phyloP scores from a whole-genome alignment of 2,329 filamentous ascomycete species.

The Dothiorella sarmentorum region DNA sequence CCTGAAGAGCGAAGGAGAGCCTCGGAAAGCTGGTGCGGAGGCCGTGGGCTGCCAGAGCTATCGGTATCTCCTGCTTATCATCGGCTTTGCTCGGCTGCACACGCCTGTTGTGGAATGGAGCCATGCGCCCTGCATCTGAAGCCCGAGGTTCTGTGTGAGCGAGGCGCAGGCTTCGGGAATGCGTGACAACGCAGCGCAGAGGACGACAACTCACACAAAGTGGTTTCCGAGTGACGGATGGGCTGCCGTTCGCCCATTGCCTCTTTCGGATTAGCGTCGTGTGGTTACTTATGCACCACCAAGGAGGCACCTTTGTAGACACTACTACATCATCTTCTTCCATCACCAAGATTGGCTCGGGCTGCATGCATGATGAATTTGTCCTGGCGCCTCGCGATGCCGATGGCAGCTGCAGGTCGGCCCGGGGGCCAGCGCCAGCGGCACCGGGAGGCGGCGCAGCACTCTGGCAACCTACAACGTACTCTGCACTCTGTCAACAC shows the following conservation, averaged over 20 bases:
- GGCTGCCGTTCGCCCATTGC: no score
- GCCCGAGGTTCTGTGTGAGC: no score
- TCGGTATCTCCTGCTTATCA: constrained; percentile 10
- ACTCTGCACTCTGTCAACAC: neutral
- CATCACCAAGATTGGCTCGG: no score
- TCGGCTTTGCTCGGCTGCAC: constrained; percentile 11
- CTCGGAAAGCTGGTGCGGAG: neutral
- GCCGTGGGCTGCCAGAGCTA: neutral
- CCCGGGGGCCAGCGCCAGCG: neutral
- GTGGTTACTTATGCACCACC: no score
- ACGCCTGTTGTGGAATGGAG: neutral
- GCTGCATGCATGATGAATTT: neutral
- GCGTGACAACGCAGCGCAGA: neutral
- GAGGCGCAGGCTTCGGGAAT: neutral
- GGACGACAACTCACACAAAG: neutral
- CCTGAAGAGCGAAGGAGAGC: neutral
- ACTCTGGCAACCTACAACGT: neutral
- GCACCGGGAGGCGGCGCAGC: neutral
- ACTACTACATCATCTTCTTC: no score
- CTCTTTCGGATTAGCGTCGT: no score
- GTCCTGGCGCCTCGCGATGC: neutral
- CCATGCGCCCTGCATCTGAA: neutral
- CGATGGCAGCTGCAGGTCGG: constrained; percentile 1
- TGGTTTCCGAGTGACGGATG: no score
- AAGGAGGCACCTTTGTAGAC: no score